Evolutionary conservation across 495 filamentous ascomycete species (phyloP), one percentile per base, ranked within the genome.

Genomic region (Aspergillus nidulans): DNA sequence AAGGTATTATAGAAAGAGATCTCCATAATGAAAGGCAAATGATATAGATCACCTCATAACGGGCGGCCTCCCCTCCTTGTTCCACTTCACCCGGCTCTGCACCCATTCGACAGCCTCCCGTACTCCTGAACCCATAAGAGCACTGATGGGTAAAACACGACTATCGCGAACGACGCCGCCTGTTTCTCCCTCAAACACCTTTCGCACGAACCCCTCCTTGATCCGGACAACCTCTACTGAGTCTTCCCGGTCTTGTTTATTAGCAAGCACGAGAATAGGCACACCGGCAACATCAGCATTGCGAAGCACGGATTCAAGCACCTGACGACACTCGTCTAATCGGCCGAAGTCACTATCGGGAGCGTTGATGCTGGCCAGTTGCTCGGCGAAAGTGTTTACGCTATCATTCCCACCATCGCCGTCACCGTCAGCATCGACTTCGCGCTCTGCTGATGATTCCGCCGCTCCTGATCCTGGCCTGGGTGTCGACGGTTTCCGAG

Each of bases 231-330:
- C 95, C 77, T 98, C 95, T 42, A 97, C 88, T 61, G 92, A 96
- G 68, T 97, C 95, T 66, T 98, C 94, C 2, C 92, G 77, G 69
- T 98, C 94, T 70, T 98, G 94, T 69, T 98, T 98, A 67, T 98
- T 98, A 38, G 94, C 94, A 57, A 98, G 71, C 42, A 98, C 90
- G 36, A 98, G 74, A 59, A 98, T 78, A 23, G 94, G 94, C 51
- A 98, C 90, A 4, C 92, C 91, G 47, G 88, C 88, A 13, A 92
- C 89, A 62, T 94, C 90, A 26, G 85, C 78, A 70, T 88, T 81
- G 70, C 90, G 84, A 61, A 98, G 77, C 36, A 97, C 92, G 8
- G 75, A 76, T 68, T 96, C 92, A 9, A 97, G 76, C 44, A 97
- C 91, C 53, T 90, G 76, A n/a, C 85, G 79, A 65, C 91, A 96